Evolutionary conservation across 225 moss, liverwort and hornwort genomes (phyloP), one percentile per base, ranked within the genome.

Genomic region (Bryum argenteum): DNA sequence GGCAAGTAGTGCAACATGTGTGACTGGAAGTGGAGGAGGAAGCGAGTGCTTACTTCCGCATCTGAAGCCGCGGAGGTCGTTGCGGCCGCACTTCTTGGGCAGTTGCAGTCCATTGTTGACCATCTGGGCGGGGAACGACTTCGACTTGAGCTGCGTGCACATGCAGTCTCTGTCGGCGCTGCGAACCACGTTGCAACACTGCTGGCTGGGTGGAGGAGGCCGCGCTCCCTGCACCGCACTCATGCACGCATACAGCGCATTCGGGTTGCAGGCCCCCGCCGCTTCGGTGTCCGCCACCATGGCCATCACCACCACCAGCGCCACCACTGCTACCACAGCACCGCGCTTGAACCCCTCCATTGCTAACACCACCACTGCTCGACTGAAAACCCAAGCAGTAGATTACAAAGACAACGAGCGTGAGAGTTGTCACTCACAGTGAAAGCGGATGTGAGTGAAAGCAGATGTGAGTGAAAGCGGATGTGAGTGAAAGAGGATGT

Each of bases 151-250:
- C 72, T 63, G 62, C 23, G 40, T 53, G 63, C 72, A 72, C 63
- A 72, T 63, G 42, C 72, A 72, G 1, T 13, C 54, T 63, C 63
- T 72, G 72, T 72, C 63, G 24, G 63, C 72, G 71, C 61, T 71
- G 39, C 16, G 51, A 61, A 71, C 72, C 63, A 54, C 63, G 0
- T 13, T 24, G 63, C 72, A 72, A 41, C 72, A 72, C 72, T 72
- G 42, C 63, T 24, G 5, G 63, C 54, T 53, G 13, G 72, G 72
- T 13, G 54, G 42, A 2, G 5, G 26, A 13, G 63, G 72, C 8
- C 18, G 54, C n/a, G 63, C n/a, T n/a, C 72, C 71, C 63, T 52
- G 24, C 2, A 72, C 52, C 23, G 72, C 63, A 0, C 41, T 11
- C n/a, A 72, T 8, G 41, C 63, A 72, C 0, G 63, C 51, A 14